A percentile compares a stretch with the other conserved stretches of the same genome.
Conservation (phyloP, 2,329 filamentous ascomycete genomes). For the Botrytis sinoallii region DNA sequence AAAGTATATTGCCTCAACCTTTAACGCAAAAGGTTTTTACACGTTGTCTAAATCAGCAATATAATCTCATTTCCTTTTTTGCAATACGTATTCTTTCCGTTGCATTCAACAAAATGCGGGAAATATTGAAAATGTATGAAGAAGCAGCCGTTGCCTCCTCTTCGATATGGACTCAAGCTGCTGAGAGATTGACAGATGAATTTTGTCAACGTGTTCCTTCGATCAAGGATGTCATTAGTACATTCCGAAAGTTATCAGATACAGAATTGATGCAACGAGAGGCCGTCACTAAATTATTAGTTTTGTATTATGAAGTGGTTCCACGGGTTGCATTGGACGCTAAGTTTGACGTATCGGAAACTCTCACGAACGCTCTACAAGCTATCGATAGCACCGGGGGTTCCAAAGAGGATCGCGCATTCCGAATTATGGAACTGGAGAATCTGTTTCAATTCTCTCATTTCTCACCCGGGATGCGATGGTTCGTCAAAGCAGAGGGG, state of each 20-base stretch:
- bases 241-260: slow-evolving; percentile 66
- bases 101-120: slow-evolving; percentile 73
- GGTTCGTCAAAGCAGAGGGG: slow-evolving; percentile 74
- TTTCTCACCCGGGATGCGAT: slow-evolving; percentile 79
- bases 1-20: slow-evolving; percentile 81
- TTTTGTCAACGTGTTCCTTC: slow-evolving; percentile 77
- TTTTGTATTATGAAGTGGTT: slow-evolving; percentile 79
- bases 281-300: slow-evolving; percentile 72
- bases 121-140: slow-evolving; percentile 43
- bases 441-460: slow-evolving; percentile 78
- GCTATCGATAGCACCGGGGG: slow-evolving; percentile 51
- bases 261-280: slow-evolving; percentile 74
- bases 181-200: slow-evolving; percentile 64
- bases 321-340: slow-evolving; percentile 77
- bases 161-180: slow-evolving; percentile 66
- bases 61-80: slow-evolving; percentile 82
- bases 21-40: slow-evolving; percentile 76
- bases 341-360: slow-evolving; percentile 82
- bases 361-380: slow-evolving; percentile 66
- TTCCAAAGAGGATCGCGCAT: slow-evolving; percentile 47
- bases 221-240: slow-evolving; percentile 74
- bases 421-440: slow-evolving; percentile 72
- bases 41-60: slow-evolving; percentile 74
- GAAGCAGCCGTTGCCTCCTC: slow-evolving; percentile 38
- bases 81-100: slow-evolving; percentile 74